phyloP scores from a whole-genome alignment of 805 yeast species.

The Schwanniomyces pseudopolymorphus region DNA sequence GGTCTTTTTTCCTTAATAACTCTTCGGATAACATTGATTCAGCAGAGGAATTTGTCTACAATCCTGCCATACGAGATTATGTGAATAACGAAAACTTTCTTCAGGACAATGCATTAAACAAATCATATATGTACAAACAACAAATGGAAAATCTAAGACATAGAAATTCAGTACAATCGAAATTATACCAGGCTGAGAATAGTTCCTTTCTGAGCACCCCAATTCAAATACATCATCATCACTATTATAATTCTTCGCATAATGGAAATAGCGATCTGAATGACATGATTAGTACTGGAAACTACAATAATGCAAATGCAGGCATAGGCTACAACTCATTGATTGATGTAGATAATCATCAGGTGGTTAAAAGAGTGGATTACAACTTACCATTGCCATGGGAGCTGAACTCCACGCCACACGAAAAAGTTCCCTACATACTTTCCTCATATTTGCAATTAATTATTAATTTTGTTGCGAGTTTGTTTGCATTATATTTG shows the following conservation, averaged over 20 bases:
- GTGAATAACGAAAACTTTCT: slow-evolving; percentile 6
- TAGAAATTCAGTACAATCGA: not conserved
- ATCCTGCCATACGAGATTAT: slow-evolving; percentile 14
- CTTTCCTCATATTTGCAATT: slow-evolving; percentile 64
- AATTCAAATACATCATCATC: slow-evolving; percentile 45
- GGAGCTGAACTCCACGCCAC: slow-evolving; percentile 52
- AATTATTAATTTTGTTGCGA: slow-evolving; percentile 47
- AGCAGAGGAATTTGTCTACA: slow-evolving; percentile 15
- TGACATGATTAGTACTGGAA: not conserved
- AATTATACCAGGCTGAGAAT: slow-evolving; percentile 1
- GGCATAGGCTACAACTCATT: not conserved
- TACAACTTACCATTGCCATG: slow-evolving; percentile 56
- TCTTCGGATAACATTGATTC: not conserved
- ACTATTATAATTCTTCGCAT: slow-evolving; percentile 31
- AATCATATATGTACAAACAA: slow-evolving; percentile 14
- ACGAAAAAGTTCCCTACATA: slow-evolving; percentile 53
- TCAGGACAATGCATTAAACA: slow-evolving; percentile 9
- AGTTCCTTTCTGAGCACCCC: slow-evolving; percentile 6
- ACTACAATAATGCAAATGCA: not conserved
- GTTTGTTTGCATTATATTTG: slow-evolving; percentile 44
- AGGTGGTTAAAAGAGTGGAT: not conserved
- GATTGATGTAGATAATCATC: not conserved
- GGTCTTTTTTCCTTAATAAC: slow-evolving; percentile 12
- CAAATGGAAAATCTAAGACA: slow-evolving; percentile 3
- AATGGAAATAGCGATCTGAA: not conserved